phyloP scores from a whole-genome alignment of 768 basidiomycete species.

The Psilocybe cubensis region DNA sequence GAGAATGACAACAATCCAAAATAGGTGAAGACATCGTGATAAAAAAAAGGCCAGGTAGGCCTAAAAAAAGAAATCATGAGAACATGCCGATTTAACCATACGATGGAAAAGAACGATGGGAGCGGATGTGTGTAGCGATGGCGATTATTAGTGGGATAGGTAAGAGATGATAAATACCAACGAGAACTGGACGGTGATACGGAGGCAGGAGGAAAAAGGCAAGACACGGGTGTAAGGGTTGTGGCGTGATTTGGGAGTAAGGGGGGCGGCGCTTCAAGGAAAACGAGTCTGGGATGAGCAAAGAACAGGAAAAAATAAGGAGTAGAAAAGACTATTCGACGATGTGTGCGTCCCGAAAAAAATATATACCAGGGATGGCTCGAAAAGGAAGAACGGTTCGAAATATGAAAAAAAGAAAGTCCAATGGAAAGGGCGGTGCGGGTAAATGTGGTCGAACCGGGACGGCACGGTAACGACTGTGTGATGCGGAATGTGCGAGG shows the following conservation, averaged over 20 bases:
- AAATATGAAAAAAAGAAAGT: constrained; percentile 23
- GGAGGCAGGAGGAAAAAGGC: background rate
- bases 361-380: constrained; percentile 17
- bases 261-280: constrained; percentile 2
- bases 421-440: constrained; percentile 12
- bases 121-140: constrained; percentile 15
- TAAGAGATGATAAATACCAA: constrained; percentile 41
- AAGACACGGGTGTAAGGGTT: background rate
- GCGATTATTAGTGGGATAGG: constrained; percentile 32
- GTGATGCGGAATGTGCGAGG: constrained; percentile 3
- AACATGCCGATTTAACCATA: constrained; percentile 18
- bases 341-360: background rate
- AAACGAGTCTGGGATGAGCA: background rate
- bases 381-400: background rate
- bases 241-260: constrained; percentile 11
- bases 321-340: background rate
- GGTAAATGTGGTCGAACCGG: constrained; percentile 20
- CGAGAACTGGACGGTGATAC: constrained; percentile 2
- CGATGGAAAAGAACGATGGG: constrained; percentile 22
- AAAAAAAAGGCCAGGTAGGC: constrained; percentile 19
- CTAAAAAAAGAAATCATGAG: constrained; percentile 19
- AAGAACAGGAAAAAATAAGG: background rate
- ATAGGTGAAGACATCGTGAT: constrained; percentile 38
- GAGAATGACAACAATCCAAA: constrained; percentile 19
- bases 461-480: constrained; percentile 24